phyloP scores from a whole-genome alignment of 225 moss, liverwort and hornwort genomes.

The Ulota crispa region DNA sequence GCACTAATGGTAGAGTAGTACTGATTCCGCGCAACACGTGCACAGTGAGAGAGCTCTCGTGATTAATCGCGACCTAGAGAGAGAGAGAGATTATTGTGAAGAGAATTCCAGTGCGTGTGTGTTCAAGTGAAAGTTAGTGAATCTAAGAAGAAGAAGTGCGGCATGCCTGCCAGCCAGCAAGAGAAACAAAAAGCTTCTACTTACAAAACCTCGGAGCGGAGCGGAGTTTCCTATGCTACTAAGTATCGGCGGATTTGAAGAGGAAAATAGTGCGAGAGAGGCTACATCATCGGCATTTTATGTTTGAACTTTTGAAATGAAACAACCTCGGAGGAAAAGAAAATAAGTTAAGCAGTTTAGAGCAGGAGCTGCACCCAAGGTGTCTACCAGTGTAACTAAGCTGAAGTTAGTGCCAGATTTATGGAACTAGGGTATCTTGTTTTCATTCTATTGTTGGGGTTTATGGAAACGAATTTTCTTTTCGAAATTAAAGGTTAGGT shows the following conservation, averaged over 20 bases:
- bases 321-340: background rate
- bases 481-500: background rate
- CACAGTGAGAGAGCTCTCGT: background rate
- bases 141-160: background rate
- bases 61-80: background rate
- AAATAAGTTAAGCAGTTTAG: too few species aligned
- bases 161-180: too few species aligned
- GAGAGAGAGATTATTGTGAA: background rate
- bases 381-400: too few species aligned
- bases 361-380: background rate
- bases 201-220: background rate
- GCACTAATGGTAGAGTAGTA: background rate
- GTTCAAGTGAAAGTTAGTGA: background rate
- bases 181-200: background rate
- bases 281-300: background rate
- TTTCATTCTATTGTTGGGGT: background rate
- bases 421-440: background rate
- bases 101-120: too few species aligned
- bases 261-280: background rate
- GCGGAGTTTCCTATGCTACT: background rate
- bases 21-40: background rate
- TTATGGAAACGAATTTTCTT: background rate
- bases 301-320: background rate
- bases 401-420: background rate
- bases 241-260: background rate